Evolutionary conservation across 1,284 basidiomycete genomes (phyloP), one percentile per base, ranked within the genome.

Genomic region (Sutorius eximius): DNA sequence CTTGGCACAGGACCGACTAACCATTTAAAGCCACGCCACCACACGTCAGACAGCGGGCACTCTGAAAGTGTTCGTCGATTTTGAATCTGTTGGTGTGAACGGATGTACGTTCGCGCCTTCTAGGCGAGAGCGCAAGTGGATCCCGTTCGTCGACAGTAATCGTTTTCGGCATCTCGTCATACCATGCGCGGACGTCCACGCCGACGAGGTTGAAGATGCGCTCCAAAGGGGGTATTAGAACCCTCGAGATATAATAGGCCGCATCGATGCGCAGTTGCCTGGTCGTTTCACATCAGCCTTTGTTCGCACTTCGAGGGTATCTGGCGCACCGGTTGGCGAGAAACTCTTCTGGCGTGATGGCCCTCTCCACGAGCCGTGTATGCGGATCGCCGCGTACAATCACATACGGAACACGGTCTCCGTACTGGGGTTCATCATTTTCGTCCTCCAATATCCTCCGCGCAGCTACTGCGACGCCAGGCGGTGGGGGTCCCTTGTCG

Each of bases 201-300:
- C 97, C 96, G 32, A 96, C 80, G 27, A 98, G 82, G 64, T 91
- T 95, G 76, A 98, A 94, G 43, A 99, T 86, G 36, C 96, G 82
- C 56, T 90, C 87, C 55, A 99, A 70, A 0, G 96, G 94, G 5
- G 93, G 93, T 49, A 98, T 91, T 47, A 99, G 80, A 18, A 94
- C 86, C 46, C 85, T 80, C 1, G 83, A 82, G 63, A 99, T 97
- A 70, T 99, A 98, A 73, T 98, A 98, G n/a, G 80, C 71, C 13
- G 57, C 60, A 27, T 61, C 53, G 45, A 58, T 59, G 30, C 59
- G 56, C 15, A 60, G 44, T 49, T 66, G 60, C 10, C 66, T 71
- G 8, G n/a, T 44, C 11, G 27, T 32, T 45, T 27, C 13, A 11
- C 18, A 22, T 56, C 43, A 36, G 22, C 10, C 10, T 1, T 29